Conservation (phyloP, 163 green algal genomes). For the Scenedesmus sp. region DNA sequence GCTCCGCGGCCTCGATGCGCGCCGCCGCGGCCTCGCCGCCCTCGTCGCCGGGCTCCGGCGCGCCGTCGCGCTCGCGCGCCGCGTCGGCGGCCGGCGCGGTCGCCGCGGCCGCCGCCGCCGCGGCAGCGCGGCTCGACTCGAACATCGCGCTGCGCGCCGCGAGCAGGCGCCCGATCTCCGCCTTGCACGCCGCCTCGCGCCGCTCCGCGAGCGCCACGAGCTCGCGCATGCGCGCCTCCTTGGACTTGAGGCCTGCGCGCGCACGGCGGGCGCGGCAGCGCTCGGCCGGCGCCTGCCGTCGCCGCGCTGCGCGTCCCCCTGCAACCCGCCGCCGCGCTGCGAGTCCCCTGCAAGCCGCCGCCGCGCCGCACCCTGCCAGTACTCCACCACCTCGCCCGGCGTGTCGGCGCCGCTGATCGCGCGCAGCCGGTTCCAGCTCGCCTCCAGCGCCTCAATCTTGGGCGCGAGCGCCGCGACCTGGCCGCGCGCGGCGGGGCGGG, state of each 20-base stretch:
- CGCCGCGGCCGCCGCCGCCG: conserved; percentile 4
- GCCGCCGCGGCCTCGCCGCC: conserved; percentile 43
- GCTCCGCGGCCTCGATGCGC: conserved; percentile 65
- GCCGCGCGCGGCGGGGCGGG: no score
- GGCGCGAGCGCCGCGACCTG: conserved; percentile 60
- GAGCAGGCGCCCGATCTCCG: conserved; percentile 68
- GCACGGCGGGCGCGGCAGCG: not conserved
- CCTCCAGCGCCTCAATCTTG: conserved; percentile 76
- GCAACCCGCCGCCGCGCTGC: no score
- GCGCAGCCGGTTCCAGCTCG: conserved; percentile 75
- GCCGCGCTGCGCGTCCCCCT: no score
- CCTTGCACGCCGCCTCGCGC: conserved; percentile 69
- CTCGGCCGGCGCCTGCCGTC: no score
- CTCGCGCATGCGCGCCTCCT: conserved; percentile 83
- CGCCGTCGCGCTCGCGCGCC: no score
- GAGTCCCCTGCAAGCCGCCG: no score
- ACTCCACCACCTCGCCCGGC: conserved; percentile 78
- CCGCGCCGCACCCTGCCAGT: conserved; percentile 80
- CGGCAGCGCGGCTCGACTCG: conserved; percentile 49
- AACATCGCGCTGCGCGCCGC: conserved; percentile 65
- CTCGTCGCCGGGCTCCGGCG: no score
- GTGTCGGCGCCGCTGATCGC: conserved; percentile 69
- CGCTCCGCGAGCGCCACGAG: conserved; percentile 78
- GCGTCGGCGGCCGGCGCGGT: not conserved
- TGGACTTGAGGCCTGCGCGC: conserved; percentile 72